Conservation (phyloP, 257 asterid species). For the Solanum appendiculatum region DNA sequence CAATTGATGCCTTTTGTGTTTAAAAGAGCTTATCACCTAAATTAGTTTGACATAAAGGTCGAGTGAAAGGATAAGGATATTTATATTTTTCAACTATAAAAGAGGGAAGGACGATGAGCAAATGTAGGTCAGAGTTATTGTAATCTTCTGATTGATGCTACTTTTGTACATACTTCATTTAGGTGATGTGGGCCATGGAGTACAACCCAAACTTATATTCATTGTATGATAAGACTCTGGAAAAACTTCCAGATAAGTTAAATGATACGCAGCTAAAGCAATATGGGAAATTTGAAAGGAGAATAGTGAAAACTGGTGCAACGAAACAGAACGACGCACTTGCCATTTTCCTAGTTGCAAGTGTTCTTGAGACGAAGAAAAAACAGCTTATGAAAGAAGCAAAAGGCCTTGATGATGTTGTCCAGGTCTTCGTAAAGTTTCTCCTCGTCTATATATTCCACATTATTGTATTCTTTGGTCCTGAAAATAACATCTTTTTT, state of each 20-base stretch:
- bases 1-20: neutral
- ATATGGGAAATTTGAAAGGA: slow-evolving; percentile 82
- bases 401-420: slow-evolving; percentile 89
- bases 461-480: neutral
- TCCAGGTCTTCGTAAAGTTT: slow-evolving; percentile 34
- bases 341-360: slow-evolving; percentile 80
- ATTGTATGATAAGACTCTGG: slow-evolving; percentile 28
- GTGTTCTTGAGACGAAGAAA: slow-evolving; percentile 82
- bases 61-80: neutral
- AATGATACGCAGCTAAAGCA: slow-evolving; percentile 38
- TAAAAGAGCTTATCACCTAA: neutral
- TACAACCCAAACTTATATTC: slow-evolving; percentile 66
- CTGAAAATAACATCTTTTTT: neutral
- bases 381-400: slow-evolving; percentile 74
- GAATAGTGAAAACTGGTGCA: slow-evolving; percentile 54
- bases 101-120: neutral
- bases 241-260: slow-evolving; percentile 22
- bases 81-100: neutral
- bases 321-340: slow-evolving; percentile 67
- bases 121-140: neutral
- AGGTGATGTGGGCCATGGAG: slow-evolving; percentile 99
- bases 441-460: neutral
- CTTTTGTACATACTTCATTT: neutral
- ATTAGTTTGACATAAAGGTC: neutral
- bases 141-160: neutral